Conservation (phyloP, 495 filamentous ascomycete species). For the Penicillium diatomitis region DNA sequence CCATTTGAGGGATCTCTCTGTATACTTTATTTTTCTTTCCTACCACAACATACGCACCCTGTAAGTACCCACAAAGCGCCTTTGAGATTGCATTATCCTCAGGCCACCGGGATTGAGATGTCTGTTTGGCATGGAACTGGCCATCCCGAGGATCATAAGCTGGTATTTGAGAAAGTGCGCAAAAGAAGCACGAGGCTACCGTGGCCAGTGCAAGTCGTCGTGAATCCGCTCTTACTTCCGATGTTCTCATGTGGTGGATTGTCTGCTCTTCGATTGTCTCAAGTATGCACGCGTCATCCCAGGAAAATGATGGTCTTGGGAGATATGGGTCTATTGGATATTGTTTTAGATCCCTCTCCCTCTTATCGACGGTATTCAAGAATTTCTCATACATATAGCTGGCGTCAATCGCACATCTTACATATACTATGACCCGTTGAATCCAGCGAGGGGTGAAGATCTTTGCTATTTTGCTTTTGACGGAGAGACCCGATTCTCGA, state of each 20-base stretch:
- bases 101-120: conserved; percentile 1
- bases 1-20: too few species aligned
- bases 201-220: neutral
- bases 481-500: neutral
- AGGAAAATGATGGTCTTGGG: neutral
- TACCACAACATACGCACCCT: neutral
- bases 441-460: neutral
- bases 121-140: neutral
- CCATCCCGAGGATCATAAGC: neutral
- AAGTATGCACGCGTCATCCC: neutral
- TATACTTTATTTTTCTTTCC: neutral
- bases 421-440: neutral
- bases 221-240: neutral
- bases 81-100: neutral
- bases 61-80: neutral
- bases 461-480: neutral
- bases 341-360: too few species aligned
- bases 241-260: neutral
- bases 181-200: conserved; percentile 1
- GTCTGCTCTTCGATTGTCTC: neutral
- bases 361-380: too few species aligned
- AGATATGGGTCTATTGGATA: too few species aligned
- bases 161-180: neutral
- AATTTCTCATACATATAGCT: too few species aligned
- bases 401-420: neutral